Conservation (phyloP, 306 rosid species). For the Lathyrus tuberosus region DNA sequence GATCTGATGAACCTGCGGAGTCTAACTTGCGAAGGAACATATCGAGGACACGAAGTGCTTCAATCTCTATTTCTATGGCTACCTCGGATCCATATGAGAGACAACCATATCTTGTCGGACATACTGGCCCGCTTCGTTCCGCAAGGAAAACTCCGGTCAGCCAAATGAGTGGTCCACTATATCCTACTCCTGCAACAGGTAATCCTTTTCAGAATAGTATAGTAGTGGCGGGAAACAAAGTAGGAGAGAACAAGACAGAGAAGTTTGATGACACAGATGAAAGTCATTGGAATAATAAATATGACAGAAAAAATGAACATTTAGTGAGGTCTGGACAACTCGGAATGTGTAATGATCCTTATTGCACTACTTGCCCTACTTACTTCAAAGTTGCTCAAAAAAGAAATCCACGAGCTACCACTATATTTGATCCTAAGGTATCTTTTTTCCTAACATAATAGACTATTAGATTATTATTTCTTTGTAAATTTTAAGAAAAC, state of each 20-base stretch:
- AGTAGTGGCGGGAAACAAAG: slow-evolving; percentile 2
- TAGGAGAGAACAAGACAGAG: slow-evolving; percentile 1
- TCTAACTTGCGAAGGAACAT: slow-evolving; percentile 47
- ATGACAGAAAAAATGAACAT: slow-evolving; percentile 34
- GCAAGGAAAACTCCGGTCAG: not conserved
- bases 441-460: slow-evolving; percentile 38
- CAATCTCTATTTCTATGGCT: slow-evolving; percentile 12
- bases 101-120: slow-evolving; percentile 7
- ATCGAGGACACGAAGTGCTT: slow-evolving; percentile 9
- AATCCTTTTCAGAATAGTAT: slow-evolving; percentile 2
- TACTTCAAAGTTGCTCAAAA: slow-evolving; percentile 54
- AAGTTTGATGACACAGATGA: not conserved
- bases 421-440: slow-evolving; percentile 65
- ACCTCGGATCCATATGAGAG: not conserved
- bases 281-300: not conserved
- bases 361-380: slow-evolving; percentile 89
- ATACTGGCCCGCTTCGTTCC: slow-evolving; percentile 2
- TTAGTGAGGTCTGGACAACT: slow-evolving; percentile 76
- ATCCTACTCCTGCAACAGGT: not conserved
- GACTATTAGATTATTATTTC: slow-evolving; percentile 24
- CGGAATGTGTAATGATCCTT: slow-evolving; percentile 91
- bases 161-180: slow-evolving; percentile 7
- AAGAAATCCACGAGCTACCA: slow-evolving; percentile 45
- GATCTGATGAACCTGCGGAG: slow-evolving; percentile 43
- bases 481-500: not conserved